Evolutionary conservation across 495 filamentous ascomycete genomes (phyloP).

Genomic region (Trichoderma asperelloides): DNA sequence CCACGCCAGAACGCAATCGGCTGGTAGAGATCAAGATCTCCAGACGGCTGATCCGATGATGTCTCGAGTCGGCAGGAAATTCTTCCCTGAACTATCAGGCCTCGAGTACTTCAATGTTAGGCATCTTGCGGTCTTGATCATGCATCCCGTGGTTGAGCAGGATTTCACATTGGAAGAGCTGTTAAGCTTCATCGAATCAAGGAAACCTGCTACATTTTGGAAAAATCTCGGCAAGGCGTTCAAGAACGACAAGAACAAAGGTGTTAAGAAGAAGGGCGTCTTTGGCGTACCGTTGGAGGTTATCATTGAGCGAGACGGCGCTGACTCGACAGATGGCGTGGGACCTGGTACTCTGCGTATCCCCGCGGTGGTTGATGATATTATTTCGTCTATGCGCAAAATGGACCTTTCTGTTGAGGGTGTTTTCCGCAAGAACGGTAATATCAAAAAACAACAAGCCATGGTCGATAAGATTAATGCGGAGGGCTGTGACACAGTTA

Average conservation of each 20-base stretch:
- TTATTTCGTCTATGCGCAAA: conserved; percentile 85
- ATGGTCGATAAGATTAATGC: conserved; percentile 73
- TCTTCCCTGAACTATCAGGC: conserved; percentile 93
- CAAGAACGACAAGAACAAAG: conserved; percentile 70
- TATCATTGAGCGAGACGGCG: conserved; percentile 86
- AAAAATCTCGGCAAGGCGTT: conserved; percentile 96
- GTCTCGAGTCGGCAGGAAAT: conserved; percentile 56
- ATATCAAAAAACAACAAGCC: conserved; percentile 83
- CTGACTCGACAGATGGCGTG: conserved; percentile 91
- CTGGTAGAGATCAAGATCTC: conserved; percentile 48
- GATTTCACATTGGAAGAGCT: conserved; percentile 91
- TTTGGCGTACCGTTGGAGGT: conserved; percentile 82
- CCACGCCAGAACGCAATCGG: conserved; percentile 70
- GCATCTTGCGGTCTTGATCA: conserved; percentile 87
- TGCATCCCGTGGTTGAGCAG: conserved; percentile 86
- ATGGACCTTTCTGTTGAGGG: conserved; percentile 99
- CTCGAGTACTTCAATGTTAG: conserved; percentile 96
- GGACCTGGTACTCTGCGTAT: conserved; percentile 84
- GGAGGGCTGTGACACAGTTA: conserved; percentile 70
- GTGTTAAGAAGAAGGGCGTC: conserved; percentile 80
- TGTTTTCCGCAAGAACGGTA: conserved; percentile 98
- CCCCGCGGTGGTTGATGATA: conserved; percentile 82
- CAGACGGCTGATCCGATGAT: conserved; percentile 36
- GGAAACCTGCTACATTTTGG: conserved; percentile 85
- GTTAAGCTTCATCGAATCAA: conserved; percentile 87